Percentiles rank a stretch among this genome's conserved stretches.
These are phyloP conservation scores for Phyllostachys edulis DNA, from an alignment of 176 grass and related monocot genomes.

Conservation along the genomic window DNA sequence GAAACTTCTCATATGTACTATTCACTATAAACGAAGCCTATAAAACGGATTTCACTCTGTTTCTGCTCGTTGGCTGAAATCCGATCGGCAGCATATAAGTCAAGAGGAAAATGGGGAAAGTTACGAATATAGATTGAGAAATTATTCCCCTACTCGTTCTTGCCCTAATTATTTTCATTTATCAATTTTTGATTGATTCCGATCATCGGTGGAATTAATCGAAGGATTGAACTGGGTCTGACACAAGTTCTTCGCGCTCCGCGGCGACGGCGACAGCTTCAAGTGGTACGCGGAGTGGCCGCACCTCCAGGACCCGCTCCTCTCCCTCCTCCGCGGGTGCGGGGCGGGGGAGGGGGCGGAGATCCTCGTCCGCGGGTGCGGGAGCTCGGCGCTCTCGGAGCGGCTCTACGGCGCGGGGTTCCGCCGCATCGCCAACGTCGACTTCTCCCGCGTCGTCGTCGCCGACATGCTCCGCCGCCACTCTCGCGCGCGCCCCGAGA, in stretches of 20 bases:
- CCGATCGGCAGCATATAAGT: no score
- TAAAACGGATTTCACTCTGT: no score
- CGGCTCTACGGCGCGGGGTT: constrained; percentile 81
- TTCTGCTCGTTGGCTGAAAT: no score
- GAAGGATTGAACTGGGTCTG: no score
- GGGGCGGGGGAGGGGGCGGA: constrained; percentile 23
- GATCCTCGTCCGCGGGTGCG: constrained; percentile 87
- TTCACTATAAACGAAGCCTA: no score
- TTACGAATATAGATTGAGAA: no score
- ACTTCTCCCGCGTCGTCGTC: constrained; percentile 89
- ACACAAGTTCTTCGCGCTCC: constrained; percentile 52
- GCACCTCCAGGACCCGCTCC: constrained; percentile 54
- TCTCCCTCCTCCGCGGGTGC: constrained; percentile 44
- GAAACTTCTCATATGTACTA: no score
- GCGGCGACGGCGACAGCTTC: constrained; percentile 81
- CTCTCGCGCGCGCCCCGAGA: constrained; percentile 71
- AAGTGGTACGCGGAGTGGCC: constrained; percentile 98
- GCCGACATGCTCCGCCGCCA: constrained; percentile 86
- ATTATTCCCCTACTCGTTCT: no score
- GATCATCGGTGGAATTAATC: no score
- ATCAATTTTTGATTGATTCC: no score
- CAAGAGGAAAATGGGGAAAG: no score
- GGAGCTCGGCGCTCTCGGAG: constrained; percentile 81
- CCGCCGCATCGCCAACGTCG: constrained; percentile 74
- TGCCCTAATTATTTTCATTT: no score